Percentiles rank a stretch among this genome's conserved stretches.
phyloP scores from a whole-genome alignment of 1,284 basidiomycete genomes.

The Pseudozyma flocculosa region DNA sequence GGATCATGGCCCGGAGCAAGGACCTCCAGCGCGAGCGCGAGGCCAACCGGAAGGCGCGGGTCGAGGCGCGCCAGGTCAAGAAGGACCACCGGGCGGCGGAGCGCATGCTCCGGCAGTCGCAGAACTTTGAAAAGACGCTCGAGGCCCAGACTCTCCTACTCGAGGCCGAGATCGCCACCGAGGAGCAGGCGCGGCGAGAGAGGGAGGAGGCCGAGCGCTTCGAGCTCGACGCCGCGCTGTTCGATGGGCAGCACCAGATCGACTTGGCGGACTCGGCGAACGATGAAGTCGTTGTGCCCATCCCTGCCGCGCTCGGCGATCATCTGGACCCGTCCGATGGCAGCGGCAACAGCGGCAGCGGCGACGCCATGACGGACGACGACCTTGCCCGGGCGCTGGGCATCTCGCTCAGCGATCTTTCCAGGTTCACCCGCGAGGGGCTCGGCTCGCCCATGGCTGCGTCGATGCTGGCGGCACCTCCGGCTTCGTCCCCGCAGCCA shows the following conservation, averaged over 20 bases:
- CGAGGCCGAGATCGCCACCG: constrained; percentile 22
- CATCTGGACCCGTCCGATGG: constrained; percentile 3
- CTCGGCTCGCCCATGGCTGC: too few species aligned
- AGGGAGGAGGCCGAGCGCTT: constrained; percentile 6
- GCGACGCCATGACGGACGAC: constrained; percentile 30
- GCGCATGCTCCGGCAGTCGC: constrained; percentile 18
- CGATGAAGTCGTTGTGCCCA: neutral
- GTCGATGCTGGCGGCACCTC: too few species aligned
- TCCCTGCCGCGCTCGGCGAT: neutral
- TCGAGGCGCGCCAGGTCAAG: constrained; percentile 23
- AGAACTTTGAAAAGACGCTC: constrained; percentile 19
- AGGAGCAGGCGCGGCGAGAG: constrained; percentile 20
- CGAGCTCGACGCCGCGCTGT: constrained; percentile 8
- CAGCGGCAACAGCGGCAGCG: constrained; percentile 10
- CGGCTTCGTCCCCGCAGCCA: too few species aligned
- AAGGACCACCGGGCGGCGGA: constrained; percentile 23
- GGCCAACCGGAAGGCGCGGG: constrained; percentile 22
- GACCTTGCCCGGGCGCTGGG: constrained; percentile 34
- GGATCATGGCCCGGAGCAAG: constrained; percentile 20
- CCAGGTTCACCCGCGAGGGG: constrained; percentile 13
- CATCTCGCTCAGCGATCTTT: constrained; percentile 28
- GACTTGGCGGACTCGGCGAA: neutral
- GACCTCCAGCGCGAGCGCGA: constrained; percentile 23
- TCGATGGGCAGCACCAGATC: neutral
- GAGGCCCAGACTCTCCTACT: constrained; percentile 19